Conservation (phyloP, 139 green algal genomes). For the Tetradesmus lagerheimii region DNA sequence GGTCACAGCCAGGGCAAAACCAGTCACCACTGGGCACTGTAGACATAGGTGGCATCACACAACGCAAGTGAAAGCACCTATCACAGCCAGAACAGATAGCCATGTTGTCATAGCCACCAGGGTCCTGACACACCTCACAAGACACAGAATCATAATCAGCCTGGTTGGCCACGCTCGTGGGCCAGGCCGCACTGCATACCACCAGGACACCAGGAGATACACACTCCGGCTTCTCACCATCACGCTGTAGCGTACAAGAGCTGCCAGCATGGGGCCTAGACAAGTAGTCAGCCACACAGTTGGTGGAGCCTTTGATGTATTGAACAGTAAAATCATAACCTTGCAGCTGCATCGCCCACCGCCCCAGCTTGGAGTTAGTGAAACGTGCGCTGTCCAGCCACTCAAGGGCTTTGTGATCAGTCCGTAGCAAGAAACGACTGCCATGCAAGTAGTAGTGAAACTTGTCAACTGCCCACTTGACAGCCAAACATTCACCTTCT, state of each 20-base stretch:
- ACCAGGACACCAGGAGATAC: background rate
- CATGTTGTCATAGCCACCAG: constrained; percentile 17
- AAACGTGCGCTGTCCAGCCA: constrained; percentile 45
- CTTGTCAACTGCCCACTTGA: constrained; percentile 45
- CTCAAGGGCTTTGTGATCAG: constrained; percentile 45
- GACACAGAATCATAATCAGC: no score
- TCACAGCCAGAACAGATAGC: constrained; percentile 28
- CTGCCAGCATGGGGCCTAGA: background rate
- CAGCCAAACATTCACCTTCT: constrained; percentile 47
- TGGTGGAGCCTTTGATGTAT: constrained; percentile 39
- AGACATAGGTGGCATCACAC: constrained; percentile 36
- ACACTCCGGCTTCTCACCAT: background rate
- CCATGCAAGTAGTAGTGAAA: constrained; percentile 48
- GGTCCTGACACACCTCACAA: no score
- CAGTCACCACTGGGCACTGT: constrained; percentile 45
- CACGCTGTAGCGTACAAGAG: background rate
- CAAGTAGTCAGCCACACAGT: constrained; percentile 44
- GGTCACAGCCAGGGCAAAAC: constrained; percentile 42
- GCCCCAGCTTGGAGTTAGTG: constrained; percentile 44
- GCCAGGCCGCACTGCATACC: background rate
- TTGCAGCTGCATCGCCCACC: constrained; percentile 49
- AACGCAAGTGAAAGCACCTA: constrained; percentile 34
- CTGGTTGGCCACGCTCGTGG: background rate
- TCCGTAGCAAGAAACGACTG: constrained; percentile 19
- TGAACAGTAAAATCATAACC: constrained; percentile 43